Evolutionary conservation across 352 stramenopile species (phyloP), one percentile per base, ranked within the genome.

Genomic region (Saprolegnia diclina): DNA sequence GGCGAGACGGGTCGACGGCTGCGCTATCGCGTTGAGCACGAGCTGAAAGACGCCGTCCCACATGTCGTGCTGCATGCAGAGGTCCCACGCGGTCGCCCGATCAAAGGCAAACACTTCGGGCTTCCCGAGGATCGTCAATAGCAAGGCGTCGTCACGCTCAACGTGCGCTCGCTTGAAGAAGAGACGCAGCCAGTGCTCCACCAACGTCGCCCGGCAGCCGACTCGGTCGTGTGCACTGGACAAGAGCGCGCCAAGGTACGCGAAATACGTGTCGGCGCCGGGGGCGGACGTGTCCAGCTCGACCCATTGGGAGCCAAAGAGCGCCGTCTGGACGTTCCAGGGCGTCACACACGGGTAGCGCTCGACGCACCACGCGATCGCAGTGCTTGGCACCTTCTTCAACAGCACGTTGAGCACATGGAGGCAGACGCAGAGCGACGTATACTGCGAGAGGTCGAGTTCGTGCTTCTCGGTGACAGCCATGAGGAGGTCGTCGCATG

Each of bases 321-420:
- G 73, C 48, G 78, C 85, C 18, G 80, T 76, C 54, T 95, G 84
- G 1, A 95, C 77, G 63, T 95, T 95, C 83, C 85, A 93, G 14
- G 85, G 85, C 42, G 85, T 80, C 44, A 95, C 37, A 4, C 83
- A 65, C 4, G 87, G 85, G 38, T 92, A 92, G 57, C 83, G 83
- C 14, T 62, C 67, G 1, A 92, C 81, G 52, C 87, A 92, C 19
- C 91, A 67, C 16, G 90, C 82, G 65, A 94, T 82, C 37, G 84
- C 74, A 71, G 92, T 80, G 21, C 77, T 40, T 0, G 85, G 80
- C 14, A 77, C 90, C 57, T 90, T 94, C 64, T 94, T 95, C 22
- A 94, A 66, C 62, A 95, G 71, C 54, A 95, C 75, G 55, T 90
- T 85, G 2, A 95, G 73, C 29, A 91, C 67, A 57, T 95, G 87